Conservation (phyloP, 768 basidiomycete species). For the Calocybe gangraenosa region DNA sequence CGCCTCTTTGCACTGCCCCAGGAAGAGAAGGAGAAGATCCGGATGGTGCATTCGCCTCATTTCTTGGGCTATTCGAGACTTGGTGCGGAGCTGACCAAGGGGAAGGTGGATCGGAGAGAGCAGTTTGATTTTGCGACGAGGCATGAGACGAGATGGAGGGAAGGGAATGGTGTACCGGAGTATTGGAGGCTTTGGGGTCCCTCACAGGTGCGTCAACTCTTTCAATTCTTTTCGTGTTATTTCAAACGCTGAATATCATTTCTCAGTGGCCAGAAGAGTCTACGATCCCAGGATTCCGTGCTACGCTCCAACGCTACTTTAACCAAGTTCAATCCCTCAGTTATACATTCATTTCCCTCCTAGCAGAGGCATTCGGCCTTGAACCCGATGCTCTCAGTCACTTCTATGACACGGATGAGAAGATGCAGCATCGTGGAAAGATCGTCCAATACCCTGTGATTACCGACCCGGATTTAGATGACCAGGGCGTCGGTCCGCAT, state of each 20-base stretch:
- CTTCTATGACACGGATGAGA: constrained; percentile 57
- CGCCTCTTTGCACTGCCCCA: constrained; percentile 72
- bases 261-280: constrained; percentile 76
- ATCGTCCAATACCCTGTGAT: constrained; percentile 74
- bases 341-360: constrained; percentile 53
- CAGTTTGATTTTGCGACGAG: constrained; percentile 80
- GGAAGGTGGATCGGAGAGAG: constrained; percentile 67
- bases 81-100: constrained; percentile 74
- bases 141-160: constrained; percentile 56
- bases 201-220: constrained; percentile 52
- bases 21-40: constrained; percentile 57
- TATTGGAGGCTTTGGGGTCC: constrained; percentile 72
- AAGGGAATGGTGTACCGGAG: constrained; percentile 52
- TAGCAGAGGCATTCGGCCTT: constrained; percentile 70
- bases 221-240: background rate
- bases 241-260: background rate
- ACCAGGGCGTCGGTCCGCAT: constrained; percentile 84
- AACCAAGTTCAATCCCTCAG: constrained; percentile 55
- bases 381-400: constrained; percentile 53
- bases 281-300: constrained; percentile 67
- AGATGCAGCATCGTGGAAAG: constrained; percentile 76
- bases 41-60: constrained; percentile 71
- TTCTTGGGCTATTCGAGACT: constrained; percentile 76
- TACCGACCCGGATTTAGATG: constrained; percentile 29
- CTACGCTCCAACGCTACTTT: constrained; percentile 53